phyloP scores from a whole-genome alignment of 805 yeast genomes.

The Saccharomycopsis oosterbeekiorum region DNA sequence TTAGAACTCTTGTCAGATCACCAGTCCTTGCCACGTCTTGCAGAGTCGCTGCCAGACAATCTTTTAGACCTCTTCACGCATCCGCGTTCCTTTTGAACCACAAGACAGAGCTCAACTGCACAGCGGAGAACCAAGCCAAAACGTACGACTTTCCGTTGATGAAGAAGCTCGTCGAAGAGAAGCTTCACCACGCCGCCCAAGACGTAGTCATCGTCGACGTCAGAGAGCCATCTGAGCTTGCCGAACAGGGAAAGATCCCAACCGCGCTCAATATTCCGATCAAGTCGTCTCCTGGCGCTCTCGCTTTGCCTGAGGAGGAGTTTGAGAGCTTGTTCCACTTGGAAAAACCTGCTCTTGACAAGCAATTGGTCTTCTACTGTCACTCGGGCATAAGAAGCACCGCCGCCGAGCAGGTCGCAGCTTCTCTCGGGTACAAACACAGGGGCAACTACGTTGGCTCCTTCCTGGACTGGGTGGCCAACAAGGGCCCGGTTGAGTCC shows the following conservation, averaged over 20 bases:
- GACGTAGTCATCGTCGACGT: constrained; percentile 70
- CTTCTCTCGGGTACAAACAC: constrained; percentile 75
- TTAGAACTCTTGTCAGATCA: neutral
- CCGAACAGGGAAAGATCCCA: constrained; percentile 65
- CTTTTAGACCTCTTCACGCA: neutral
- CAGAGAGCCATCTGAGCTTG: constrained; percentile 78
- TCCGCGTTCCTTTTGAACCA: neutral
- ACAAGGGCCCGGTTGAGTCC: constrained; percentile 21
- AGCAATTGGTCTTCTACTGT: constrained; percentile 82
- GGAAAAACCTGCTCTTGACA: constrained; percentile 59
- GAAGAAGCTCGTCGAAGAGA: constrained; percentile 34
- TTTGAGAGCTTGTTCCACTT: constrained; percentile 76
- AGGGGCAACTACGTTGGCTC: constrained; percentile 85
- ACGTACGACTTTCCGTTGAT: constrained; percentile 44
- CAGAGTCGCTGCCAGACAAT: constrained; percentile 2
- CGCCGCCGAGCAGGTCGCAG: constrained; percentile 86
- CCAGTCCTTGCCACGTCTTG: neutral
- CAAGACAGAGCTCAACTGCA: constrained; percentile 1
- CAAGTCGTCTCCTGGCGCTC: constrained; percentile 87
- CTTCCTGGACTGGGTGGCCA: constrained; percentile 71
- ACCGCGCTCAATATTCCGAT: constrained; percentile 80
- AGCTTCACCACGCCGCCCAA: constrained; percentile 27
- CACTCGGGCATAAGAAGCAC: constrained; percentile 86
- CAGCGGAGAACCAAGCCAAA: constrained; percentile 29
- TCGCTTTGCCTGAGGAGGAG: constrained; percentile 68